A percentile compares a stretch with the other conserved stretches of the same genome.
These are phyloP conservation scores for Pugionium cornutum DNA, from an alignment of 345 rosid genomes.

Conservation along the genomic window DNA sequence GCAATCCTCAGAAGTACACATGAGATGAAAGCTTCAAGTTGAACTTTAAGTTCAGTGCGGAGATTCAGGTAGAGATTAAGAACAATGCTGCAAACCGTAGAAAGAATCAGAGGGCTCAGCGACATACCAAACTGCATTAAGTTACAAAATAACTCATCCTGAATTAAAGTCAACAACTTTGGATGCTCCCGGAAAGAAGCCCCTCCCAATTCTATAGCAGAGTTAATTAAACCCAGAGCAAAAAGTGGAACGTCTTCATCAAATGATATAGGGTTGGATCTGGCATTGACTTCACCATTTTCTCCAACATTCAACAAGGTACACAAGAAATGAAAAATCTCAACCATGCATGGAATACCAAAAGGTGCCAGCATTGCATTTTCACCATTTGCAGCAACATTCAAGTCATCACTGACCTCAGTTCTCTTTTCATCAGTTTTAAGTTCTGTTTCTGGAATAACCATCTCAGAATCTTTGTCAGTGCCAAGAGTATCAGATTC, in stretches of 20 bases:
- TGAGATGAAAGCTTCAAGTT: slow-evolving; percentile 72
- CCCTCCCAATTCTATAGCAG: slow-evolving; percentile 68
- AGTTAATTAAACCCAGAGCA: slow-evolving; percentile 72
- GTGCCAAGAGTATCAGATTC: slow-evolving; percentile 44
- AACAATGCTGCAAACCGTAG: slow-evolving; percentile 73
- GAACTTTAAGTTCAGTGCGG: slow-evolving; percentile 64
- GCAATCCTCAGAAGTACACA: slow-evolving; percentile 69
- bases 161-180: slow-evolving; percentile 55
- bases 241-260: slow-evolving; percentile 85
- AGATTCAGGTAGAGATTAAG: slow-evolving; percentile 69
- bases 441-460: slow-evolving; percentile 34
- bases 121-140: slow-evolving; percentile 81
- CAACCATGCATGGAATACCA: slow-evolving; percentile 80
- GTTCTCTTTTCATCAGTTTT: slow-evolving; percentile 38
- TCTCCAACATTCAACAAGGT: slow-evolving; percentile 64
- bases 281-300: slow-evolving; percentile 49
- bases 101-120: slow-evolving; percentile 76
- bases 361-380: slow-evolving; percentile 55
- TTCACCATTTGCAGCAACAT: slow-evolving; percentile 48
- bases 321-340: slow-evolving; percentile 67
- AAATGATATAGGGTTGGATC: slow-evolving; percentile 63
- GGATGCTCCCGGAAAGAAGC: slow-evolving; percentile 56
- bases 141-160: slow-evolving; percentile 66
- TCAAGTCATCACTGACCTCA: slow-evolving; percentile 38
- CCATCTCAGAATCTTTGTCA: slow-evolving; percentile 23